Evolutionary conservation across 108 stramenopile species (phyloP), one percentile per base, ranked within the genome.

Genomic region (Cylindrotheca fusiformis): DNA sequence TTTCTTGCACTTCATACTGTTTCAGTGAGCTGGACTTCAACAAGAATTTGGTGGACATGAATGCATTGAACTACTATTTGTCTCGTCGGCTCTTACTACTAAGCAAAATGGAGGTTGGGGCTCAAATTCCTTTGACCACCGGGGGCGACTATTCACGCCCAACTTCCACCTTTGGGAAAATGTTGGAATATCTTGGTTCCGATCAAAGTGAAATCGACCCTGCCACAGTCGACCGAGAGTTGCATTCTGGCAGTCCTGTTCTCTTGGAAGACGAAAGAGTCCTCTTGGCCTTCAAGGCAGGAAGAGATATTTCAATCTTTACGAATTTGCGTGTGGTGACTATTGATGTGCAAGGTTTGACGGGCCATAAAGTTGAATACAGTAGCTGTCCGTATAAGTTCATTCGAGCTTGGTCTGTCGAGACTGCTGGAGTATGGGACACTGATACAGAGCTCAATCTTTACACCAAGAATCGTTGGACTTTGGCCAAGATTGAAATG

Each of bases 11-110:
- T n/a, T n/a, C n/a, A n/a, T n/a, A n/a, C 30, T 56, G 45, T 28
- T 81, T 32, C 52, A 36, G 81, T 3, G 83, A 84, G 49, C 78
- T 85, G 32, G 87, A 88, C 47, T 88, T 88, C 68, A 82, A 85
- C 52, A 88, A 88, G 52, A 80, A 83, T 46, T 61, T 72, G 27
- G 84, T 85, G 0, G 87, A 88, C 46, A 53, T 88, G 6, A 54
- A 81, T 31, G 54, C 67, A 1, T 50, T 88, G 2, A 77, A 88
- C 36, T 52, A 81, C 24, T 87, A 81, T 56, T 55, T 87, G 4
- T 79, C 77, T 4, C 74, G 70, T 55, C 31, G 81, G 48, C 52
- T 77, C 21, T 70, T 85, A 65, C 63, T 64, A 4, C 60, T 61
- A 2, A 63, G 55, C 30, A 58, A 52, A 48, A 19, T 59, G 32